Conservation (phyloP, 352 stramenopile genomes). For the Porosira glacialis region DNA sequence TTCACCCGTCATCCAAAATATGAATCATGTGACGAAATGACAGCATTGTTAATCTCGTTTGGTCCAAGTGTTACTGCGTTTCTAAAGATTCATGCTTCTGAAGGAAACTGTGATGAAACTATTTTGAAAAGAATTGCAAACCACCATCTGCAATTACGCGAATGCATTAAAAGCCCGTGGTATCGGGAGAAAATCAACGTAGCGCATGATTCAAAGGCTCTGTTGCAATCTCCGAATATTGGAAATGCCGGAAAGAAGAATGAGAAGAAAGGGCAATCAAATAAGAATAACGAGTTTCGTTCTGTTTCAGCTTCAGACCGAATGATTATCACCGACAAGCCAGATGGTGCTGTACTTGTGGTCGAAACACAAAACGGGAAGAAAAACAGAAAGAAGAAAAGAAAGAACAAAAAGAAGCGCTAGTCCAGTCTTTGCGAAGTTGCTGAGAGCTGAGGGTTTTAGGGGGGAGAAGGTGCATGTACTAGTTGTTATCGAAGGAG, state of each 20-base stretch:
- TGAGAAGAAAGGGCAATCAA: conserved; percentile 2
- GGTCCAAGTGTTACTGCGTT: conserved; percentile 27
- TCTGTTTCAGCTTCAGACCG: neutral
- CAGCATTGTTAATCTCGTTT: conserved; percentile 25
- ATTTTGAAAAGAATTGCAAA: conserved; percentile 6
- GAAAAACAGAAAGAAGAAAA: conserved; percentile 17
- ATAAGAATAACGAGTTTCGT: neutral
- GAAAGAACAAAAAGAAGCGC: conserved; percentile 19
- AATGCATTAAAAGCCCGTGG: conserved; percentile 10
- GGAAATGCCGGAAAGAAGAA: conserved; percentile 2
- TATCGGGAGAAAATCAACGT: neutral
- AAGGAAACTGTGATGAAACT: conserved; percentile 1
- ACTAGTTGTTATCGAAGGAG: too few relatives aligned
- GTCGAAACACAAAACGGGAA: conserved; percentile 5
- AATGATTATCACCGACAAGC: neutral
- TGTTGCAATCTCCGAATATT: neutral
- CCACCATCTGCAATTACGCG: conserved; percentile 22
- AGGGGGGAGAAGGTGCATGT: too few relatives aligned
- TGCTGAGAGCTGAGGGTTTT: too few relatives aligned
- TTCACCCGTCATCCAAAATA: conserved; percentile 6
- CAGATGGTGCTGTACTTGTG: conserved; percentile 1
- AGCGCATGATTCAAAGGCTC: too few relatives aligned
- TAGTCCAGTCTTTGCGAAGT: too few relatives aligned
- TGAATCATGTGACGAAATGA: conserved; percentile 23
- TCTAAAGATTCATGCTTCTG: conserved; percentile 23